A percentile compares a stretch with the other conserved stretches of the same genome.
Evolutionary conservation across 495 filamentous ascomycete species (phyloP).

Genomic region (Neurospora tetraspora): DNA sequence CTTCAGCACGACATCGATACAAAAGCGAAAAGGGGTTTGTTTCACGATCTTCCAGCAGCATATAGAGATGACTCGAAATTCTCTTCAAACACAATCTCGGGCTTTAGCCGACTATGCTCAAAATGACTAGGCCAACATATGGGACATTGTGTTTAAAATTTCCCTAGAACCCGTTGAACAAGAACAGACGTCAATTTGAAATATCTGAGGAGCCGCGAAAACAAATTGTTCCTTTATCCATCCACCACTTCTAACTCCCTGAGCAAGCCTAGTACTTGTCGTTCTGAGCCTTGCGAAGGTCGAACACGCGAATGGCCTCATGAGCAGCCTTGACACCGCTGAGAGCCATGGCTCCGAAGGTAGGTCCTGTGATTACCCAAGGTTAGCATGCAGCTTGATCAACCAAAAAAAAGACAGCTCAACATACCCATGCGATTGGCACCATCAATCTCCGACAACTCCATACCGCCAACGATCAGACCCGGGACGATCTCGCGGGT

Average conservation of each 20-base stretch:
- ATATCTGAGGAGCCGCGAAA: neutral
- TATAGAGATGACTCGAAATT: no score
- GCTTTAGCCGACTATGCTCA: neutral
- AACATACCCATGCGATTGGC: constrained; percentile 68
- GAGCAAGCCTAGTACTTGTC: constrained; percentile 4
- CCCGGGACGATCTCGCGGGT: constrained; percentile 80
- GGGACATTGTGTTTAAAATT: neutral
- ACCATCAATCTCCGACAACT: constrained; percentile 81
- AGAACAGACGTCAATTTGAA: neutral
- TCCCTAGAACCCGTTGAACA: neutral
- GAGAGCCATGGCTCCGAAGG: constrained; percentile 75
- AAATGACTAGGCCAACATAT: neutral
- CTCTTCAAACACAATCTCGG: no score
- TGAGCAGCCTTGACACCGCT: constrained; percentile 82
- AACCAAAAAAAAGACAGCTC: neutral
- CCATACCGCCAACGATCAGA: constrained; percentile 88
- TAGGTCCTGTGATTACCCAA: constrained; percentile 22
- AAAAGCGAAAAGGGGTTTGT: no score
- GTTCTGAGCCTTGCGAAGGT: constrained; percentile 57
- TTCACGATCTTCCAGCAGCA: no score
- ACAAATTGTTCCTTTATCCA: neutral
- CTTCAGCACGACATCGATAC: no score
- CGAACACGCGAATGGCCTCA: constrained; percentile 67
- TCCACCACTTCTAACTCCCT: neutral
- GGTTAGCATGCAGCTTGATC: neutral